phyloP scores from a whole-genome alignment of 139 green algal genomes.

The Haematococcus lacustris region DNA sequence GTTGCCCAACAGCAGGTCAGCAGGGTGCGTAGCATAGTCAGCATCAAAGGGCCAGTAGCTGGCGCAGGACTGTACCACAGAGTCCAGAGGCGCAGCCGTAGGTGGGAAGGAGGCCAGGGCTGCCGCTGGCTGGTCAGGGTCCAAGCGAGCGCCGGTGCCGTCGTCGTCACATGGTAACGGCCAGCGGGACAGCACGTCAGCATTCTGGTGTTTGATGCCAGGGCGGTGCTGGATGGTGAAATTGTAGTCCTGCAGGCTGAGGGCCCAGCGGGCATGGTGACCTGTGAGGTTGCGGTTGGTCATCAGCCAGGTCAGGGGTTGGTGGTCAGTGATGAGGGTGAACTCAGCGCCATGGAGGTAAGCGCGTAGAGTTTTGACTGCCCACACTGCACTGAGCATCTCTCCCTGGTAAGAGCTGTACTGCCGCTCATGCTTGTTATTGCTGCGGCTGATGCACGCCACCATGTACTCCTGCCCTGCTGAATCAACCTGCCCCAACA shows the following conservation, averaged over 20 bases:
- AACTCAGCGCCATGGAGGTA: no score
- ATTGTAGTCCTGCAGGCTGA: conserved; percentile 15
- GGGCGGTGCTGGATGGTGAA: conserved; percentile 14
- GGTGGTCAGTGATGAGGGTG: conserved; percentile 25
- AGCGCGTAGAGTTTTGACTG: no score
- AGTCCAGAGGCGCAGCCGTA: no score
- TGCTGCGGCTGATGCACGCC: conserved; percentile 18
- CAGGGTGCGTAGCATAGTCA: no score
- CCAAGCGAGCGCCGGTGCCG: neutral
- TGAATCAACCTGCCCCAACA: conserved; percentile 26
- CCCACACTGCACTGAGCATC: no score
- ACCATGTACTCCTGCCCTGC: conserved; percentile 20
- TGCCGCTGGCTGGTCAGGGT: no score
- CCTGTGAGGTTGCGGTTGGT: conserved; percentile 3
- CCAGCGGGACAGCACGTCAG: conserved; percentile 7
- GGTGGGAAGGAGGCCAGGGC: no score
- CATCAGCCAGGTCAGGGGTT: conserved; percentile 25
- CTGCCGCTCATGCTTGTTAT: conserved; percentile 16
- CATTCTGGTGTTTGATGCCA: conserved; percentile 14
- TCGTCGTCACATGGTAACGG: neutral
- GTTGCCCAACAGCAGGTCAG: no score
- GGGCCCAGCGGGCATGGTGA: conserved; percentile 22
- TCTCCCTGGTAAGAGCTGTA: conserved; percentile 26
- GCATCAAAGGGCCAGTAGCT: no score
- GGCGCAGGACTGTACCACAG: no score